Conservation (phyloP, 768 basidiomycete genomes). For the Trametes cingulata region DNA sequence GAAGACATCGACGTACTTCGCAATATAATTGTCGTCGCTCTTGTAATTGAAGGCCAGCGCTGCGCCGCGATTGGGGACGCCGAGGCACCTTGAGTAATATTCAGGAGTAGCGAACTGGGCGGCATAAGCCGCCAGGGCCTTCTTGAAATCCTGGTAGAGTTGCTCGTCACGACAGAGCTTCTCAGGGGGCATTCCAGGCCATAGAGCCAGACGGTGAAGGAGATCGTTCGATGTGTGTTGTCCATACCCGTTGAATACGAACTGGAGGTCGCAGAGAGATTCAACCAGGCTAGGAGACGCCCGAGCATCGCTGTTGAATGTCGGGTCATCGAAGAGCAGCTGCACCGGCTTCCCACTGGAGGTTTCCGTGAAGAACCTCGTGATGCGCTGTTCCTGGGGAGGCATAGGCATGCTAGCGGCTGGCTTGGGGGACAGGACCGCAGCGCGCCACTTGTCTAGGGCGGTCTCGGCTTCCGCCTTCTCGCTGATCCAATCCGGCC, state of each 20-base stretch:
- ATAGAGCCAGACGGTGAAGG: background rate
- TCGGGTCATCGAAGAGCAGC: too few relatives aligned
- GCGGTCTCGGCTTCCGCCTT: background rate
- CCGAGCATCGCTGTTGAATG: too few relatives aligned
- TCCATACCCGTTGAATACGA: background rate
- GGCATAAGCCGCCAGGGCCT: background rate
- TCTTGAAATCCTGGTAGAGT: background rate
- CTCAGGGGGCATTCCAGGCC: background rate
- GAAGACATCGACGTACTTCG: background rate
- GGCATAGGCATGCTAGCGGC: too few relatives aligned
- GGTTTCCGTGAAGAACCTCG: too few relatives aligned
- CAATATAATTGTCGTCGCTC: background rate
- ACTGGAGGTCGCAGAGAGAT: background rate
- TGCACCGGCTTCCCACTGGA: too few relatives aligned
- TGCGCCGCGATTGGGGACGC: background rate
- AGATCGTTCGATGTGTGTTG: conserved; percentile 2
- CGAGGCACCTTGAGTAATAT: background rate
- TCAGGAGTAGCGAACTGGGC: background rate
- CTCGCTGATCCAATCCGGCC: background rate
- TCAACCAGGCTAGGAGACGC: too few relatives aligned
- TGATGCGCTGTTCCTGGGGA: background rate
- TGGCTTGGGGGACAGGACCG: background rate
- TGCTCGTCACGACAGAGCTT: background rate
- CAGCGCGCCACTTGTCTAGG: background rate
- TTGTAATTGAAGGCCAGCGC: background rate